A percentile compares a stretch with the other conserved stretches of the same genome.
Evolutionary conservation across 805 yeast genomes (phyloP).

Genomic region (Ogataea glucozyma): DNA sequence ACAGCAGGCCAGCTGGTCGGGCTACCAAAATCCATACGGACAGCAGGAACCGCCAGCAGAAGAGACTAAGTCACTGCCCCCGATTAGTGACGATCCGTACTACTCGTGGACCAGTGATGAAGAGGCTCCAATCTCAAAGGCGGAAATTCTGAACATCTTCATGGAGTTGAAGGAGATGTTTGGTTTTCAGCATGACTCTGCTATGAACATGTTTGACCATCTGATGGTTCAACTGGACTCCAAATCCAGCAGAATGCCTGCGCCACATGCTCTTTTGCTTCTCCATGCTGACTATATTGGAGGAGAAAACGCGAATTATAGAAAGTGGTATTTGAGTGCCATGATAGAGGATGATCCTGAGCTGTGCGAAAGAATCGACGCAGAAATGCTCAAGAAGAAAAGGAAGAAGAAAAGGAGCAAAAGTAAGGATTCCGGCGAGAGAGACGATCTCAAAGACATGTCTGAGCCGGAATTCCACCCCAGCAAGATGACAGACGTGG

Average conservation of each 20-base stretch:
- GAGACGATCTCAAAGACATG: constrained; percentile 13
- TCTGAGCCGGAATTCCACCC: constrained; percentile 27
- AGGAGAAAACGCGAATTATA: constrained; percentile 82
- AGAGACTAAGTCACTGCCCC: constrained; percentile 15
- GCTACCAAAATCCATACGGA: constrained; percentile 10
- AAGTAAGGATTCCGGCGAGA: constrained; percentile 57
- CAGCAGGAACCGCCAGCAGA: constrained; percentile 15
- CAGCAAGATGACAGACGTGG: constrained; percentile 55
- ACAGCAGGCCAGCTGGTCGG: constrained; percentile 15
- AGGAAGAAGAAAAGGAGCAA: constrained; percentile 68
- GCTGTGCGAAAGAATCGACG: constrained; percentile 56
- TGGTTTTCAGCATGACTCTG: constrained; percentile 83
- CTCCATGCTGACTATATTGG: constrained; percentile 92
- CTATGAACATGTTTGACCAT: constrained; percentile 78
- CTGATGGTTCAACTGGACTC: constrained; percentile 83
- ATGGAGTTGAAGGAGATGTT: constrained; percentile 57
- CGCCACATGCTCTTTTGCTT: constrained; percentile 67
- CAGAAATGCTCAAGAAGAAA: constrained; percentile 51
- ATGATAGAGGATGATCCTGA: constrained; percentile 75
- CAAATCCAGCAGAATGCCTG: constrained; percentile 75
- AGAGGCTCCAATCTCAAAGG: constrained; percentile 71
- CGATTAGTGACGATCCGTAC: constrained; percentile 41
- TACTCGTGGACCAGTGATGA: constrained; percentile 60
- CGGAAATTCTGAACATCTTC: constrained; percentile 63
- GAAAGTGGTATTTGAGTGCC: constrained; percentile 91